phyloP scores from a whole-genome alignment of 305 asterid species.

The Solanum hybrid region DNA sequence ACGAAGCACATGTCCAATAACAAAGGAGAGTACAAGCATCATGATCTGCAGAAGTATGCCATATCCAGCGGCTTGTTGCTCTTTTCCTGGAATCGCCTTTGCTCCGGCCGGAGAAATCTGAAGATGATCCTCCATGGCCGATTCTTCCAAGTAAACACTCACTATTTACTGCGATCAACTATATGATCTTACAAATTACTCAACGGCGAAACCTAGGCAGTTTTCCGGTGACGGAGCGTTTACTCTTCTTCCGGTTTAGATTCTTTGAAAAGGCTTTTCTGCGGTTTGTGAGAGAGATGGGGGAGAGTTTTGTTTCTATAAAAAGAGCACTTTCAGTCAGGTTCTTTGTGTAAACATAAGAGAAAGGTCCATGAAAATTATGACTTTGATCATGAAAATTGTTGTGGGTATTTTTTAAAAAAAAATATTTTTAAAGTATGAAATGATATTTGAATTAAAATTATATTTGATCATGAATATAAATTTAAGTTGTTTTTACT shows the following conservation, averaged over 20 bases:
- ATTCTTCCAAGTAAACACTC: background rate
- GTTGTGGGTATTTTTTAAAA: too few species aligned
- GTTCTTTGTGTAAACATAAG: background rate
- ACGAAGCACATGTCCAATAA: constrained; percentile 94
- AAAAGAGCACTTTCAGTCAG: background rate
- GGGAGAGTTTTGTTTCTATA: background rate
- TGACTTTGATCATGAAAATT: background rate
- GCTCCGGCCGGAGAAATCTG: constrained; percentile 75
- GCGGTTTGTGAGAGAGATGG: background rate
- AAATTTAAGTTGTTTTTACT: too few species aligned
- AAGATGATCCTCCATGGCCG: constrained; percentile 40
- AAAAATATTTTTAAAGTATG: too few species aligned
- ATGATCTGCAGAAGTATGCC: constrained; percentile 97
- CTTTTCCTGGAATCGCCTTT: constrained; percentile 75
- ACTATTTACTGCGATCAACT: background rate
- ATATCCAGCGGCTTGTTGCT: constrained; percentile 94
- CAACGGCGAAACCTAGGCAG: background rate
- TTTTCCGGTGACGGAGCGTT: background rate
- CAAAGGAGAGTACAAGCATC: constrained; percentile 96
- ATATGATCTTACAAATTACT: background rate
- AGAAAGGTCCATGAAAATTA: background rate
- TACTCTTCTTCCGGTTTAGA: background rate
- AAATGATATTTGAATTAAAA: too few species aligned
- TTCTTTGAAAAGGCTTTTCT: background rate
- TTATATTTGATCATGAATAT: background rate